phyloP scores from a whole-genome alignment of 495 filamentous ascomycete genomes.

The Neurospora terricola region DNA sequence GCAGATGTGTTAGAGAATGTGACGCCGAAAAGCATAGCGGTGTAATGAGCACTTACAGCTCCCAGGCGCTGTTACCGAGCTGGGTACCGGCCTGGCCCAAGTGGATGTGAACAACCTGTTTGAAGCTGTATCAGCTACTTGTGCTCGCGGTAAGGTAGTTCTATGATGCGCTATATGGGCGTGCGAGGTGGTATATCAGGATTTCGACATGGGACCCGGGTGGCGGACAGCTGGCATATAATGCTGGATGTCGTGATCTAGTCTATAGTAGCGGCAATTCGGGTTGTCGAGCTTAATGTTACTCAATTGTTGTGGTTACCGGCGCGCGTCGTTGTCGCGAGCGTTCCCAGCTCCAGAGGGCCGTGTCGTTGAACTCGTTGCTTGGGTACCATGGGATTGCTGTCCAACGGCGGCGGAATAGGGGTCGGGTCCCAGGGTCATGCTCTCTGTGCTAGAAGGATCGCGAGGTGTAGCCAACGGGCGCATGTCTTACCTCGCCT shows the following conservation, averaged over 20 bases:
- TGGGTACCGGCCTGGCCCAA: constrained; percentile 89
- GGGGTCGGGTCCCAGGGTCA: background rate
- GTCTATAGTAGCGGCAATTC: background rate
- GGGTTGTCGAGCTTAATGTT: background rate
- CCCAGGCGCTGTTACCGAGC: constrained; percentile 91
- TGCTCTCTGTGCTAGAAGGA: constrained; percentile 5
- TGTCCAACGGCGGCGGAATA: background rate
- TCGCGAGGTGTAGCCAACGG: background rate
- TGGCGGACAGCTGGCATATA: background rate
- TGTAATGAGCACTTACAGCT: constrained; percentile 60
- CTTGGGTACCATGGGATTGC: background rate
- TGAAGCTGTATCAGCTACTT: constrained; percentile 6
- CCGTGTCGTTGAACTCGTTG: background rate
- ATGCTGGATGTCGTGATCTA: background rate
- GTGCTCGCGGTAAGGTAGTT: background rate
- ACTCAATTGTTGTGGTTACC: background rate
- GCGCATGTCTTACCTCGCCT: constrained; percentile 37
- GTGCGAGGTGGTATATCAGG: background rate
- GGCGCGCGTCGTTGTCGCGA: background rate
- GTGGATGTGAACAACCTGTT: constrained; percentile 77
- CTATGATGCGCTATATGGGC: background rate
- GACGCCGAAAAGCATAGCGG: constrained; percentile 22
- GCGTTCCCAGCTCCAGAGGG: background rate
- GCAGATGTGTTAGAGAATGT: constrained; percentile 6
- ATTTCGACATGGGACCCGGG: background rate